Percentiles rank a stretch among this genome's conserved stretches.
phyloP scores from a whole-genome alignment of 139 green algal genomes.

The Spirogloea muscicola region DNA sequence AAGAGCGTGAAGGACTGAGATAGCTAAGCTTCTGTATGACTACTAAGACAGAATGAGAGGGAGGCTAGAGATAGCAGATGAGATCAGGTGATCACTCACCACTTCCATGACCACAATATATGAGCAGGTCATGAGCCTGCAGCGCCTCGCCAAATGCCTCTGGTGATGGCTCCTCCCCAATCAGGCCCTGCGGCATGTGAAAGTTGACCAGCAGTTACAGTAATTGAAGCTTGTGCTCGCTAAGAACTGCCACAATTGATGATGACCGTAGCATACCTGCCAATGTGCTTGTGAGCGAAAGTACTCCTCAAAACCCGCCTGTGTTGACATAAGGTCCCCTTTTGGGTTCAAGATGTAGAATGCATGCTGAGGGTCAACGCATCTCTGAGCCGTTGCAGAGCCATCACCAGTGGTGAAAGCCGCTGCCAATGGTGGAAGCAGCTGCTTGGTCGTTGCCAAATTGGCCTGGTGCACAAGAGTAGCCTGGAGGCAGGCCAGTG shows the following conservation, averaged over 20 bases:
- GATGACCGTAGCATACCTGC: constrained; percentile 63
- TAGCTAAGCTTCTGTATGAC: no score
- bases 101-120: constrained; percentile 88
- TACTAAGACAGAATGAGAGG: no score
- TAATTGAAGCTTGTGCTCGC: no score
- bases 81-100: constrained; percentile 54
- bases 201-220: no score
- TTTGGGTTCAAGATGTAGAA: constrained; percentile 85
- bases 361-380: constrained; percentile 21
- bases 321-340: constrained; percentile 74
- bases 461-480: constrained; percentile 8
- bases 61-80: constrained; percentile 19
- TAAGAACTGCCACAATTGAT: no score
- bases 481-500: constrained; percentile 1
- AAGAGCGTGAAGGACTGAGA: no score
- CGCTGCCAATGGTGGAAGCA: no score
- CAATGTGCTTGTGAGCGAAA: constrained; percentile 63
- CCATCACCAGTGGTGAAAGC: no score
- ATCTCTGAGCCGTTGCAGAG: no score
- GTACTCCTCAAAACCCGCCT: constrained; percentile 69
- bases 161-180: constrained; percentile 10
- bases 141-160: constrained; percentile 57
- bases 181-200: constrained; percentile 35
- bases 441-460: no score
- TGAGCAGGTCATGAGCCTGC: constrained; percentile 63